phyloP scores from a whole-genome alignment of 2,329 filamentous ascomycete genomes.

The Pseudogymnoascus sp. region DNA sequence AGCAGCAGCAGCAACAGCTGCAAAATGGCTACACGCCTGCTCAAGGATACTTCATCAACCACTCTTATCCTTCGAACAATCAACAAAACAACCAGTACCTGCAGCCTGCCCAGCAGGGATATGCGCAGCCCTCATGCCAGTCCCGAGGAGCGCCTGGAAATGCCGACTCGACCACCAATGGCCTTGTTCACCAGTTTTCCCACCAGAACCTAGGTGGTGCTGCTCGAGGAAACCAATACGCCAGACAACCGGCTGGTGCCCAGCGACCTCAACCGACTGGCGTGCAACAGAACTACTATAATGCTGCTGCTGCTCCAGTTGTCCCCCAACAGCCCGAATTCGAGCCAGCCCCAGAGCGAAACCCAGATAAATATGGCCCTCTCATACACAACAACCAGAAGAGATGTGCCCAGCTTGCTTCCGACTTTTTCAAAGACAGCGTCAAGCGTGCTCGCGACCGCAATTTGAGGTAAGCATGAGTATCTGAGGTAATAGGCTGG shows the following conservation, averaged over 20 bases:
- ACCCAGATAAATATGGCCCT: conserved; percentile 68
- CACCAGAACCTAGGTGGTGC: conserved; percentile 83
- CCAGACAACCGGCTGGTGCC: conserved; percentile 58
- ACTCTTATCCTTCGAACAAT: conserved; percentile 40
- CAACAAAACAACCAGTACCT: conserved; percentile 36
- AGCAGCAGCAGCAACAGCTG: conserved; percentile 34
- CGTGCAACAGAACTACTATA: conserved; percentile 62
- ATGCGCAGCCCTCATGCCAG: conserved; percentile 43
- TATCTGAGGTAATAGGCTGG: no score
- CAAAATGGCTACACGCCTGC: conserved; percentile 37
- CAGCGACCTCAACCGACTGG: conserved; percentile 69
- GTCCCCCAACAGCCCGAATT: conserved; percentile 59
- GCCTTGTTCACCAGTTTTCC: conserved; percentile 90
- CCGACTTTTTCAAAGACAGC: conserved; percentile 97
- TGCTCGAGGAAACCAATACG: conserved; percentile 62
- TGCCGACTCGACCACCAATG: conserved; percentile 78
- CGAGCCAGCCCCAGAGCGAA: conserved; percentile 71
- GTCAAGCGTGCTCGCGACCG: conserved; percentile 92
- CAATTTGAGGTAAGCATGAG: conserved; percentile 86
- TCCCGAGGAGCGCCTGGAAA: conserved; percentile 45
- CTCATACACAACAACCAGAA: conserved; percentile 63
- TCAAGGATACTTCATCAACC: conserved; percentile 55
- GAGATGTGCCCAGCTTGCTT: conserved; percentile 62
- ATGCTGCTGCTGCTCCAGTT: conserved; percentile 59
- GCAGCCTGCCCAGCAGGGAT: conserved; percentile 48